Base-by-base conservation (phyloP, 1,139 yeast genomes). In the Eremothecium cymbalariae region DNA sequence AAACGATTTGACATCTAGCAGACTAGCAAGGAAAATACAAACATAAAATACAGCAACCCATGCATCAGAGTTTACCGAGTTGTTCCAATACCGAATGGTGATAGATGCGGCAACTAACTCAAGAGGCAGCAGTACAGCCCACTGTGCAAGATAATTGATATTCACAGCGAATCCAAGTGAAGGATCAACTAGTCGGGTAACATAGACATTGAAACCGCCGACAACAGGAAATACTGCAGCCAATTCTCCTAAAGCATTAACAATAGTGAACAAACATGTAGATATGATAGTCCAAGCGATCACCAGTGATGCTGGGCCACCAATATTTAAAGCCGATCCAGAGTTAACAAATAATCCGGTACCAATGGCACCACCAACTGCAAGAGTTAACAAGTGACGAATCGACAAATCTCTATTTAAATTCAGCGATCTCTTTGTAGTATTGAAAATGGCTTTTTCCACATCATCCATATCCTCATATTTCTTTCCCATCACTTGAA, bases 341-440 rank as follows among this genome's bases (percentile, higher is more conserved):
- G 76, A 65, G 53, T 81, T 81, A 28, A 78, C 73, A 48, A 65
- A 69, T 61, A 74, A 46, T 71, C 68, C 68, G 4, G 68, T 81
- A 60, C 95, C 94, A 44, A 84, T 81, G 35, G 85, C 70, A 44
- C 94, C 94, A 53, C 94, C 94, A 48, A 84, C 77, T 32, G 94
- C 93, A 55, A 84, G 77, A 84, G 83, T 80, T 53, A 79, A 81
- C 48, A 83, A 68, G 39, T 63, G 67, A 63, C 65, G 82, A 75
- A 62, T 65, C 46, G 77, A 76, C 38, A 82, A 67, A 28, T 72
- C 66, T 53, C 84, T 67, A 14, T 18, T 27, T n/a, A 25, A n/a
- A 62, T 39, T 28, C 20, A 82, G 68, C 2, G 88, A 85, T 12
- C 88, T 67, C 52, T 73, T 72, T 18, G 86, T 78, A 21, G 85